A percentile compares a stretch with the other conserved stretches of the same genome.
These are phyloP conservation scores for Epichloe glyceriae DNA, from an alignment of 2,329 filamentous ascomycete genomes.

Conservation along the genomic window DNA sequence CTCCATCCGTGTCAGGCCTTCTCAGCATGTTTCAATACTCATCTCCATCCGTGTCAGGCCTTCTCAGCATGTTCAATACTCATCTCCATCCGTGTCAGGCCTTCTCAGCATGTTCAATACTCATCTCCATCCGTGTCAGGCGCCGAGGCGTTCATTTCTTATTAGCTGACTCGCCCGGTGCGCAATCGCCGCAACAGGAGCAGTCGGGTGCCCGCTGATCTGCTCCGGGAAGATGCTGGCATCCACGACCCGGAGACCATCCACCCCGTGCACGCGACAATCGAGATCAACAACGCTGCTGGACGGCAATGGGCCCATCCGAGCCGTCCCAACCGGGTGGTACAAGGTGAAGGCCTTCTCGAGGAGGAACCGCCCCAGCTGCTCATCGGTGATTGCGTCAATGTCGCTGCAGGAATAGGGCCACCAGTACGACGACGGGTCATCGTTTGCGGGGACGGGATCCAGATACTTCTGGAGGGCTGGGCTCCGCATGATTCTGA, in stretches of 20 bases:
- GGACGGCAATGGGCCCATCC: constrained; percentile 8
- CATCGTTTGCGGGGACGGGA: constrained; percentile 7
- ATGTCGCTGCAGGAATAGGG: constrained; percentile 10
- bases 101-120: neutral
- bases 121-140: neutral
- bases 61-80: too few species aligned
- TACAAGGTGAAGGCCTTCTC: constrained; percentile 11
- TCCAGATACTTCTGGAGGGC: constrained; percentile 8
- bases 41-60: too few species aligned
- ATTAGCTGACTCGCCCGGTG: constrained; percentile 10
- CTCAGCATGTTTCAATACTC: too few species aligned
- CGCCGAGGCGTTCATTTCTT: neutral
- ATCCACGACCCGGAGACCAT: constrained; percentile 43
- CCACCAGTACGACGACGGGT: constrained; percentile 10
- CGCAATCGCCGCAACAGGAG: constrained; percentile 10
- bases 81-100: neutral
- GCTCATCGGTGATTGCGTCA: constrained; percentile 10
- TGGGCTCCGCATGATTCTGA: constrained; percentile 8
- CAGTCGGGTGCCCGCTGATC: constrained; percentile 11
- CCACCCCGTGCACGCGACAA: constrained; percentile 40
- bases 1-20: too few species aligned
- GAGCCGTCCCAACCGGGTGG: constrained; percentile 10
- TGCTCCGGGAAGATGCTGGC: constrained; percentile 38
- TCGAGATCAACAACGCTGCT: constrained; percentile 29
- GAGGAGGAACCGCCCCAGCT: constrained; percentile 7